phyloP scores from a whole-genome alignment of 352 stramenopile species.

The Globisporangium rhizosaccharum region DNA sequence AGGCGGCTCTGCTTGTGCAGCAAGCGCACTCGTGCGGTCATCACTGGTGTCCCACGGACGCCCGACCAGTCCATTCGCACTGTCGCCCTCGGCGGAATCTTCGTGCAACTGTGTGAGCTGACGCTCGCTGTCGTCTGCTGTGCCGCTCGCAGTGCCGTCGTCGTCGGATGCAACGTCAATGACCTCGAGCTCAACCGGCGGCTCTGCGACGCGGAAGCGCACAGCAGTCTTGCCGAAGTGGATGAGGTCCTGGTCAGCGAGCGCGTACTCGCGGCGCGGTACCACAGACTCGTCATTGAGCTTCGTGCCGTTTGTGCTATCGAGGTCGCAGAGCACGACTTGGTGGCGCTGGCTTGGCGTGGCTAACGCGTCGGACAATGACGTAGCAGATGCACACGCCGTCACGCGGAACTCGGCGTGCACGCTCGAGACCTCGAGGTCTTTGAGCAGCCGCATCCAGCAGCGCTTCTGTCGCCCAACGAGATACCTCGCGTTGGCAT shows the following conservation, averaged over 20 bases:
- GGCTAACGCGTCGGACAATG: background rate
- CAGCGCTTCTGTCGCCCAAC: constrained; percentile 46
- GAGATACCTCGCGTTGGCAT: constrained; percentile 6
- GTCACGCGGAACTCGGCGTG: constrained; percentile 34
- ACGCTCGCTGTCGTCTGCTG: too few relatives aligned
- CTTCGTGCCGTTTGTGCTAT: constrained; percentile 58
- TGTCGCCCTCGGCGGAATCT: too few relatives aligned
- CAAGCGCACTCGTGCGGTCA: too few relatives aligned
- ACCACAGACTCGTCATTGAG: constrained; percentile 33
- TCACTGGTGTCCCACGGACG: too few relatives aligned
- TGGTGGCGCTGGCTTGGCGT: background rate
- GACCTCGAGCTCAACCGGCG: background rate
- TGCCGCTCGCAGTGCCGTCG: too few relatives aligned
- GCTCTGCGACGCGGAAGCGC: constrained; percentile 21
- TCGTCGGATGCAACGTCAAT: background rate
- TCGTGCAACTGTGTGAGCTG: too few relatives aligned
- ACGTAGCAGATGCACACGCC: background rate
- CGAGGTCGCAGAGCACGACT: constrained; percentile 24
- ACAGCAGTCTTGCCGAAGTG: constrained; percentile 34
- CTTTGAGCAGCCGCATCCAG: constrained; percentile 38
- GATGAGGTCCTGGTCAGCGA: constrained; percentile 37
- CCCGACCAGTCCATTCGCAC: too few relatives aligned
- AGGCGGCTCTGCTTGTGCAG: too few relatives aligned
- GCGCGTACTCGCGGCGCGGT: constrained; percentile 17
- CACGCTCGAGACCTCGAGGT: constrained; percentile 55